Conservation (phyloP, 257 asterid genomes). For the Mentha longifolia region DNA sequence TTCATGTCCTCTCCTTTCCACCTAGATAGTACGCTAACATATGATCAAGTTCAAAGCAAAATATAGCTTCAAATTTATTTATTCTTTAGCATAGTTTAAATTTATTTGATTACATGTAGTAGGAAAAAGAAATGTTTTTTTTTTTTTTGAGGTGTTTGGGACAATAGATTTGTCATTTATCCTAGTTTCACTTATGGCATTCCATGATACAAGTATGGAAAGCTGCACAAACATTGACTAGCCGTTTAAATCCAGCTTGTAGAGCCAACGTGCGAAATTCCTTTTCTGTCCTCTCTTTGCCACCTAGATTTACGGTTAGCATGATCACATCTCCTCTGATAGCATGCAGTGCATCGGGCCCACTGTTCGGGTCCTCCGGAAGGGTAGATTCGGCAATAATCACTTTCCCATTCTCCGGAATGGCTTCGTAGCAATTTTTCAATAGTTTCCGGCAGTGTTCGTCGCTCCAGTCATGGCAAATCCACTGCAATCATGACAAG, state of each 20-base stretch:
- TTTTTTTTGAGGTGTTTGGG: too few relatives aligned
- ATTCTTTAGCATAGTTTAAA: too few relatives aligned
- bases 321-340: conserved; percentile 38
- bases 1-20: too few relatives aligned
- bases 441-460: conserved; percentile 25
- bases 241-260: conserved; percentile 38
- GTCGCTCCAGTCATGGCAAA: conserved; percentile 70
- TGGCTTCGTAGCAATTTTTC: conserved; percentile 27
- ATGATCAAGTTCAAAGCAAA: too few relatives aligned
- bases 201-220: background rate
- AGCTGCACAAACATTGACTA: conserved; percentile 30
- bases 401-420: conserved; percentile 59
- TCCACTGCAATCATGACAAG: conserved; percentile 24
- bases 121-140: too few relatives aligned
- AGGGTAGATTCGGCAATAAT: too few relatives aligned
- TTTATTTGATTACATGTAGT: too few relatives aligned
- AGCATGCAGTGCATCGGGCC: conserved; percentile 6
- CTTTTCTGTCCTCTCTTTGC: conserved; percentile 65
- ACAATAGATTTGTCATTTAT: too few relatives aligned
- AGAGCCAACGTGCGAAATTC: conserved; percentile 58
- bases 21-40: too few relatives aligned
- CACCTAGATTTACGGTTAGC: conserved; percentile 58
- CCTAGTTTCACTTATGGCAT: background rate
- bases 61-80: too few relatives aligned
- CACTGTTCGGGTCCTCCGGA: background rate